Percentiles rank a stretch among this genome's conserved stretches.
Conservation (phyloP, 768 basidiomycete genomes). For the Hebeloma cylindrosporum region DNA sequence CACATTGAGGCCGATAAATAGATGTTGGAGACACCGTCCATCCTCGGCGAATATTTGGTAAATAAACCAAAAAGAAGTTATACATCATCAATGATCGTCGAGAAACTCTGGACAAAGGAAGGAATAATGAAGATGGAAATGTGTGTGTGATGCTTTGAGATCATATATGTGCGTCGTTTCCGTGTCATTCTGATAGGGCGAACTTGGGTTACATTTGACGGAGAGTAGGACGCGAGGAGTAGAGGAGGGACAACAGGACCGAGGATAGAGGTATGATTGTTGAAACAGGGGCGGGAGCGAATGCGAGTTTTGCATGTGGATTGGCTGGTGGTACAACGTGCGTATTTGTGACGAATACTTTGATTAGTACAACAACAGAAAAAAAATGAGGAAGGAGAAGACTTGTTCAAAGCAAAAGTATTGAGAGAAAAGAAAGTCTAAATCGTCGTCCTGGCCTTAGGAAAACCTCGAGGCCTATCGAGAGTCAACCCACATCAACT, state of each 20-base stretch:
- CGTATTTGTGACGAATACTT: conserved; percentile 31
- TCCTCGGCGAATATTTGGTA: conserved; percentile 14
- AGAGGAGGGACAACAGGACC: conserved; percentile 2
- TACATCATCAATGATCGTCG: conserved; percentile 7
- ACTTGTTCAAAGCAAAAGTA: conserved; percentile 5
- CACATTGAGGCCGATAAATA: conserved; percentile 10
- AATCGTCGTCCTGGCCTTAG: background rate
- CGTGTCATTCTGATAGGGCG: conserved; percentile 1
- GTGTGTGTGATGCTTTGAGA: conserved; percentile 6
- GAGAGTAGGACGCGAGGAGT: conserved; percentile 3
- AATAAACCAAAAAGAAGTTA: background rate
- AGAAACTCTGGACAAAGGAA: no score
- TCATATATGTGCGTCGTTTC: background rate
- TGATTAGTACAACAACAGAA: conserved; percentile 41
- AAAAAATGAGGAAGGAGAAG: conserved; percentile 21
- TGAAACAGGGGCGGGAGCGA: conserved; percentile 5
- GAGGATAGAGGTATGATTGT: background rate
- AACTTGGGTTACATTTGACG: conserved; percentile 5
- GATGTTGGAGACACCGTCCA: conserved; percentile 22
- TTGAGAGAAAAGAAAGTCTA: background rate
- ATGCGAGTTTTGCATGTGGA: conserved; percentile 15
- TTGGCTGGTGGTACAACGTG: conserved; percentile 44
- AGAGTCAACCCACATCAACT: conserved; percentile 26
- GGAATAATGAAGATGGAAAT: no score
- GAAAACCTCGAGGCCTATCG: no score